These are phyloP conservation scores for Verticillium tricorpus DNA, from an alignment of 2,329 filamentous ascomycete species.

Conservation along the genomic window DNA sequence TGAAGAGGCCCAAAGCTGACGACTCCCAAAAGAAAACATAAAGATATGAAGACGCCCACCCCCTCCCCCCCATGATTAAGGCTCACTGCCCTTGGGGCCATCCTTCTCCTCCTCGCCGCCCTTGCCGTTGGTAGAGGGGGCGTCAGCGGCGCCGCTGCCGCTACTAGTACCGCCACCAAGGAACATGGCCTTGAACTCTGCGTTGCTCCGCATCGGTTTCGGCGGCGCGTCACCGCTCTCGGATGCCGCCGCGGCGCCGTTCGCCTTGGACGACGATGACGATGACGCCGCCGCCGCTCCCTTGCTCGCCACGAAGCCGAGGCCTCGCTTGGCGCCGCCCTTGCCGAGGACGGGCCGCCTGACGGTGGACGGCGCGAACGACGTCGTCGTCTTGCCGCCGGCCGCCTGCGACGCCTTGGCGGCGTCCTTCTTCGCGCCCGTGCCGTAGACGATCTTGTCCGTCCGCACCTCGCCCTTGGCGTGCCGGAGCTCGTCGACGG, in stretches of 20 bases:
- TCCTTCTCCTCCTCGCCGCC: conserved; percentile 4
- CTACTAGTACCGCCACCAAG: conserved; percentile 16
- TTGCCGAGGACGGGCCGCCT: conserved; percentile 38
- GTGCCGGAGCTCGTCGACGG: conserved; percentile 48
- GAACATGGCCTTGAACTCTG: conserved; percentile 54
- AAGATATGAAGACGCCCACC: neutral
- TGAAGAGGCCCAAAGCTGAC: neutral
- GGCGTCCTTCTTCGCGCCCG: conserved; percentile 19
- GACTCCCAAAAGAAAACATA: neutral
- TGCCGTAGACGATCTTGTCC: conserved; percentile 34
- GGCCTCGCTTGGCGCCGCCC: conserved; percentile 33
- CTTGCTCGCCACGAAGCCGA: conserved; percentile 35
- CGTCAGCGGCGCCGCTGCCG: neutral
- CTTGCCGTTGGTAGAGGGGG: conserved; percentile 1
- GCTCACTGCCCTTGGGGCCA: neutral
- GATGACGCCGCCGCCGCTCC: conserved; percentile 7
- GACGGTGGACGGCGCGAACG: conserved; percentile 29
- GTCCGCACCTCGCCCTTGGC: conserved; percentile 40
- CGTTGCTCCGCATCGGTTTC: conserved; percentile 45
- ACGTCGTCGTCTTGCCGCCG: conserved; percentile 37
- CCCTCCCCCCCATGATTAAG: neutral
- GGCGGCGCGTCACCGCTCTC: conserved; percentile 15
- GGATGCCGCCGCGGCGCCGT: conserved; percentile 16
- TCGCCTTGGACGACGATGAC: conserved; percentile 13
- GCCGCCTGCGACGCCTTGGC: conserved; percentile 16